Evolutionary conservation across 192 early-diverging fungal species (phyloP).

Genomic region (Linnemannia hyalina): DNA sequence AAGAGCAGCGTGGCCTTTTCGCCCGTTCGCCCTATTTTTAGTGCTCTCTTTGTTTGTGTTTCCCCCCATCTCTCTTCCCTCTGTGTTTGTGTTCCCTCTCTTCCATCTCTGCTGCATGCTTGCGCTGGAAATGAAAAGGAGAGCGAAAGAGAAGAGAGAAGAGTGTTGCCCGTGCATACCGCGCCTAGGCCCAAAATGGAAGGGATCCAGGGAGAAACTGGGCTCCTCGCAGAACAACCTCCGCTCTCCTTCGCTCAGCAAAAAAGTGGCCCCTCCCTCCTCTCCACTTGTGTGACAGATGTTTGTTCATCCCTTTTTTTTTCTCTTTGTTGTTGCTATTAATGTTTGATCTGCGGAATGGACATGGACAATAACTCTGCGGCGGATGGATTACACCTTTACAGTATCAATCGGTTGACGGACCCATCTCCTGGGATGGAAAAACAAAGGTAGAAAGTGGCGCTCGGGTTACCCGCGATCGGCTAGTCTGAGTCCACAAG

Average conservation of each 20-base stretch:
- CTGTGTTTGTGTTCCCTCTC: not conserved
- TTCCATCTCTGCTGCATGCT: not conserved
- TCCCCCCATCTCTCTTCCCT: not conserved
- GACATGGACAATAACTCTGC: not conserved
- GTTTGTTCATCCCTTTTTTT: not conserved
- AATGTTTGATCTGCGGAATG: not conserved
- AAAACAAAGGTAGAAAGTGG: not conserved
- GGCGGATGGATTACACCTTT: not conserved
- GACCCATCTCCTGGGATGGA: not conserved
- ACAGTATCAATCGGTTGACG: too few relatives aligned
- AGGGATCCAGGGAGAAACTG: not conserved
- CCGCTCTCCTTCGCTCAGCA: not conserved
- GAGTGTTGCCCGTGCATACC: not conserved
- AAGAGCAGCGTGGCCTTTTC: constrained; percentile 12
- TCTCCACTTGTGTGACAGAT: constrained; percentile 5
- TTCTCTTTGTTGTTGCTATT: not conserved
- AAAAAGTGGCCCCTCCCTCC: constrained; percentile 1
- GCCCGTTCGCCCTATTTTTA: constrained; percentile 27
- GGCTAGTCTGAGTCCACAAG: not conserved
- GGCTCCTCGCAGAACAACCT: not conserved
- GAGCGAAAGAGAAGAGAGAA: not conserved
- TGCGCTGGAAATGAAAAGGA: constrained; percentile 1
- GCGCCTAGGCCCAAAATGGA: constrained; percentile 13
- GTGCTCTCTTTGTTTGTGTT: not conserved
- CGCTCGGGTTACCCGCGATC: not conserved